Conservation (phyloP, 1,284 basidiomycete species). For the Ganoderma sinense region DNA sequence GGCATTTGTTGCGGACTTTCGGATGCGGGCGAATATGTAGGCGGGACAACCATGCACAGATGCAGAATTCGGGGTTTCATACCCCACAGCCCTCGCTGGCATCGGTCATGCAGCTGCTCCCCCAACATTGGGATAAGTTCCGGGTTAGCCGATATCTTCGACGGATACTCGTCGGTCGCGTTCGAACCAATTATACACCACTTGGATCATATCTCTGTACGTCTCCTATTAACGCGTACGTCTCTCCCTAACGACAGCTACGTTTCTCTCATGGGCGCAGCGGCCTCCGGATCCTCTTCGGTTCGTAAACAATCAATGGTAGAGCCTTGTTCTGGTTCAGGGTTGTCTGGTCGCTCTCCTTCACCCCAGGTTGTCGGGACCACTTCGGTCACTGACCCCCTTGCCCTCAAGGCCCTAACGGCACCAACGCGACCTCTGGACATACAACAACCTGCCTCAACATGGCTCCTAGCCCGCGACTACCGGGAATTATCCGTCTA, state of each 20-base stretch:
- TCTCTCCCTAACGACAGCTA: neutral
- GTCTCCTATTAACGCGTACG: neutral
- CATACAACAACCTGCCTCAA: neutral
- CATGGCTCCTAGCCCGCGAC: neutral
- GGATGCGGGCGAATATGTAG: constrained; percentile 12
- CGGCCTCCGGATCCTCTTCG: constrained; percentile 23
- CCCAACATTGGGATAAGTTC: constrained; percentile 11
- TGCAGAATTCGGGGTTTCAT: constrained; percentile 12
- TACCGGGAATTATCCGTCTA: constrained; percentile 23
- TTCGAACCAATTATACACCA: constrained; percentile 13
- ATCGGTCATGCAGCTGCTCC: constrained; percentile 7
- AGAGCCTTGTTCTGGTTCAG: neutral
- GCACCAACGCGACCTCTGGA: neutral
- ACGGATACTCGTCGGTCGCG: constrained; percentile 23
- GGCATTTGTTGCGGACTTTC: too few relatives aligned
- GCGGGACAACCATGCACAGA: constrained; percentile 18
- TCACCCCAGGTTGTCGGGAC: constrained; percentile 15
- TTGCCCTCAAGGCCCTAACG: constrained; percentile 1
- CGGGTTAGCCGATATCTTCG: constrained; percentile 1
- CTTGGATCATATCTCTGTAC: constrained; percentile 12
- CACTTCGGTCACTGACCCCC: constrained; percentile 18
- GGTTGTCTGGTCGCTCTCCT: neutral
- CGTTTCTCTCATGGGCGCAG: constrained; percentile 20
- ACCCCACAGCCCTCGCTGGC: constrained; percentile 1
- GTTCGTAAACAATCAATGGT: constrained; percentile 7